A percentile compares a stretch with the other conserved stretches of the same genome.
Conservation (phyloP, 2,329 filamentous ascomycete species). For the Penicillium frequentans region DNA sequence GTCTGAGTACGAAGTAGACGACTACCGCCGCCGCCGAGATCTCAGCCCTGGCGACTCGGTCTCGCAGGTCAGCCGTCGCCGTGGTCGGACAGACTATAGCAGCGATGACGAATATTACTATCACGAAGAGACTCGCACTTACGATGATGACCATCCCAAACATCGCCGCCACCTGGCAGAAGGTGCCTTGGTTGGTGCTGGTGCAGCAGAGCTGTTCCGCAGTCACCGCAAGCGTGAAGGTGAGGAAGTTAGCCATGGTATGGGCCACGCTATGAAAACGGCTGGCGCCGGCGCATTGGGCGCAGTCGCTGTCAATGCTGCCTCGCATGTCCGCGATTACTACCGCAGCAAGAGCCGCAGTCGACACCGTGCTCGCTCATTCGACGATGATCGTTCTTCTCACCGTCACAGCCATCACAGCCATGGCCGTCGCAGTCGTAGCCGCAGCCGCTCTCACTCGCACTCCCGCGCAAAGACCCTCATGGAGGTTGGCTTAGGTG, state of each 20-base stretch:
- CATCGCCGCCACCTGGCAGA: conserved; percentile 63
- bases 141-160: conserved; percentile 50
- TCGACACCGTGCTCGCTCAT: conserved; percentile 42
- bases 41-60: conserved; percentile 54
- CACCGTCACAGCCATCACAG: conserved; percentile 33
- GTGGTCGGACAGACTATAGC: conserved; percentile 48
- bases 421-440: conserved; percentile 35
- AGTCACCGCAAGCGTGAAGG: conserved; percentile 59
- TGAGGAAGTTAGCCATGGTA: conserved; percentile 52
- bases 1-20: conserved; percentile 60
- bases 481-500: conserved; percentile 52
- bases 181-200: conserved; percentile 60
- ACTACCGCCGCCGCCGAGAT: conserved; percentile 57
- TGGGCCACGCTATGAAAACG: conserved; percentile 51
- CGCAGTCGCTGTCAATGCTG: conserved; percentile 60
- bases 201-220: conserved; percentile 60
- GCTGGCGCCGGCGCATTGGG: conserved; percentile 63
- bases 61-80: conserved; percentile 49
- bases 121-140: conserved; percentile 49
- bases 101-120: conserved; percentile 64
- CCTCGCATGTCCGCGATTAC: conserved; percentile 52
- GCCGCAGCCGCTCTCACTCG: conserved; percentile 48
- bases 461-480: conserved; percentile 54
- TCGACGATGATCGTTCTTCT: conserved; percentile 38
- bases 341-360: conserved; percentile 50